Base-by-base conservation (phyloP, 768 basidiomycete species). In the Boletus patriciae region DNA sequence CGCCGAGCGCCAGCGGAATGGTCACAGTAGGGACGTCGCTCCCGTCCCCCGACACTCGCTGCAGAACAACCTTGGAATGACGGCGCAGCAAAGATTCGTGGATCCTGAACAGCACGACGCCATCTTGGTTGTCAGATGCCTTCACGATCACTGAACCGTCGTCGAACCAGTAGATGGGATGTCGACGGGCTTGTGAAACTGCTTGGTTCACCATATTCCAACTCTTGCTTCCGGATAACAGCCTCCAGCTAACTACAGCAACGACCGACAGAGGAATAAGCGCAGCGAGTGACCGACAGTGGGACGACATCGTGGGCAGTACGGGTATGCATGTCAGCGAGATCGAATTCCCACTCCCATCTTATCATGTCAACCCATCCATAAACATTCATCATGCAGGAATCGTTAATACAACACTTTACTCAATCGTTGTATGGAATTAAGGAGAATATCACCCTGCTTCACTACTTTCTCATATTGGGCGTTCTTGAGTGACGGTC, bases 391-490 rank as follows among this genome's bases (percentile, higher is more conserved):
- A 16, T 18, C 15, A n/a, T 40, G 41, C 50, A 16, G 7, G 47
- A 55, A 42, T 31, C n/a, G 42, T 68, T 62, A 83, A 63, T 83
- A 78, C 66, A 97, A 71, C n/a, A 95, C 94, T 74, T 94, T 90
- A 71, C 92, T 92, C 71, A 97, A 75, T 70, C 91, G 77, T 73
- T 94, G 92, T 62, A 97, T 85, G 67, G 88, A 85, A 66, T 89
- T 93, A 40, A 98, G 75, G 61, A 99, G 73, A 29, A 93, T 72
- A 71, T 99, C 96, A 2, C 95, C 95, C 76, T 94, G 88, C 72
- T 88, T 89, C 50, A 99, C 82, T n/a, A 98, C 89, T 37, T 86
- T 86, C 68, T 96, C 94, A 69, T 96, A 97, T 66, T 94, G 89
- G 42, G 88, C 86, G 50, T 86, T 90, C 81, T 97, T 88, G 42